These are phyloP conservation scores for Strigomonas culicis DNA, from an alignment of 208 protist genomes.

Conservation along the genomic window DNA sequence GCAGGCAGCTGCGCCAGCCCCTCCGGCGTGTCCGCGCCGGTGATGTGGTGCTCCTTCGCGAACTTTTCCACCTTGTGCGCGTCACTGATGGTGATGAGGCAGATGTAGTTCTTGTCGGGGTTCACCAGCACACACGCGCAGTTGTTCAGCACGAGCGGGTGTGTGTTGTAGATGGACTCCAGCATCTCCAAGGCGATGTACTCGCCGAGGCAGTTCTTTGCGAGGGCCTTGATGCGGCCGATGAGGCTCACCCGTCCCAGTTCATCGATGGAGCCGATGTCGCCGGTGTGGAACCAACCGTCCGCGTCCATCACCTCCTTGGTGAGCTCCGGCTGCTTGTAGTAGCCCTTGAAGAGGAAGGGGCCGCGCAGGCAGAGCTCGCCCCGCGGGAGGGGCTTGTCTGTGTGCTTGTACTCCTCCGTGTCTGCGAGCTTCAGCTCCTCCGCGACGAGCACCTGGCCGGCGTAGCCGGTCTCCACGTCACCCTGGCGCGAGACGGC, in stretches of 20 bases:
- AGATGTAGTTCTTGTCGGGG: constrained; percentile 72
- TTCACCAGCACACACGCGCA: constrained; percentile 76
- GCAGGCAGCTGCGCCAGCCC: constrained; percentile 11
- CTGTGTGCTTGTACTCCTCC: constrained; percentile 75
- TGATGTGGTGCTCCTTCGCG: constrained; percentile 35
- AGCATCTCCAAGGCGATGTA: constrained; percentile 90
- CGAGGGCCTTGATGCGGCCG: constrained; percentile 90
- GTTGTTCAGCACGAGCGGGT: constrained; percentile 63
- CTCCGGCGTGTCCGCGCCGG: neutral
- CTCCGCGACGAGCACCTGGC: constrained; percentile 44
- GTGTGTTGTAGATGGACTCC: constrained; percentile 61
- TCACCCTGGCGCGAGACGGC: constrained; percentile 50
- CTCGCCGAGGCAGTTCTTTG: constrained; percentile 89
- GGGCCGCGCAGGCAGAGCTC: constrained; percentile 84
- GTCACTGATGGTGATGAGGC: constrained; percentile 53
- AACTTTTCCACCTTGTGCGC: constrained; percentile 36
- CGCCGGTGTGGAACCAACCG: constrained; percentile 89
- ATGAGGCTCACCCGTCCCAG: constrained; percentile 70
- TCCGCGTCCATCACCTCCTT: constrained; percentile 72
- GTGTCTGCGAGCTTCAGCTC: constrained; percentile 92
- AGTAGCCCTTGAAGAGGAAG: constrained; percentile 87
- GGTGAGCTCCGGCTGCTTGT: constrained; percentile 85
- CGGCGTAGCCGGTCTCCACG: constrained; percentile 38
- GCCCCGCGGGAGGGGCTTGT: constrained; percentile 55
- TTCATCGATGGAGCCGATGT: constrained; percentile 65